These are phyloP conservation scores for Apodospora peruviana DNA, from an alignment of 495 filamentous ascomycete genomes.

Conservation along the genomic window DNA sequence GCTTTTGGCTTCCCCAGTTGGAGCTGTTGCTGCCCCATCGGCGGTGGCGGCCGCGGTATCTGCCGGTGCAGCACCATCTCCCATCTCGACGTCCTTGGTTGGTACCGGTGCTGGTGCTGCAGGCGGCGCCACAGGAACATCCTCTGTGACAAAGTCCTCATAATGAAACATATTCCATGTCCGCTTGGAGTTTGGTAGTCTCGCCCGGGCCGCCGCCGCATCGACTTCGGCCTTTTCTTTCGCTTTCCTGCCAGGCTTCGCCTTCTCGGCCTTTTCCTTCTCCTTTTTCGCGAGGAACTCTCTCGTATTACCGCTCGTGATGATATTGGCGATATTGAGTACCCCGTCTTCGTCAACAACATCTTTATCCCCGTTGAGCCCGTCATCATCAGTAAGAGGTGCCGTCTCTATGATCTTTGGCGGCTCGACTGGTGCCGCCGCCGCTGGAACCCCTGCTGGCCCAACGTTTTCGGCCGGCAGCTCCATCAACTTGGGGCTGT, in stretches of 20 bases:
- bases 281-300: conserved; percentile 90
- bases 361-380: conserved; percentile 41
- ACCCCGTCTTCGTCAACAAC: conserved; percentile 70
- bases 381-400: conserved; percentile 36
- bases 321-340: conserved; percentile 89
- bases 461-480: conserved; percentile 50
- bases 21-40: not conserved
- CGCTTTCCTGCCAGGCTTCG: conserved; percentile 38
- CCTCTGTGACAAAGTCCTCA: conserved; percentile 68
- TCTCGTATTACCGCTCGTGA: conserved; percentile 81
- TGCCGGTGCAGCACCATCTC: conserved; percentile 8
- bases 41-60: not conserved
- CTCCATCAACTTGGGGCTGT: conserved; percentile 48
- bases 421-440: conserved; percentile 20
- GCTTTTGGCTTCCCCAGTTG: conserved; percentile 7
- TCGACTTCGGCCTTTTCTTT: conserved; percentile 57
- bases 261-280: conserved; percentile 77
- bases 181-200: conserved; percentile 78
- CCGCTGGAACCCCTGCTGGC: conserved; percentile 17
- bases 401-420: conserved; percentile 24
- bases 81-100: conserved; percentile 18
- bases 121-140: conserved; percentile 34
- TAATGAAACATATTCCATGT: conserved; percentile 73
- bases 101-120: conserved; percentile 17
- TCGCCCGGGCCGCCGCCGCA: conserved; percentile 48